These are phyloP conservation scores for Schizothecium vesticola DNA, from an alignment of 495 filamentous ascomycete genomes.

Conservation along the genomic window DNA sequence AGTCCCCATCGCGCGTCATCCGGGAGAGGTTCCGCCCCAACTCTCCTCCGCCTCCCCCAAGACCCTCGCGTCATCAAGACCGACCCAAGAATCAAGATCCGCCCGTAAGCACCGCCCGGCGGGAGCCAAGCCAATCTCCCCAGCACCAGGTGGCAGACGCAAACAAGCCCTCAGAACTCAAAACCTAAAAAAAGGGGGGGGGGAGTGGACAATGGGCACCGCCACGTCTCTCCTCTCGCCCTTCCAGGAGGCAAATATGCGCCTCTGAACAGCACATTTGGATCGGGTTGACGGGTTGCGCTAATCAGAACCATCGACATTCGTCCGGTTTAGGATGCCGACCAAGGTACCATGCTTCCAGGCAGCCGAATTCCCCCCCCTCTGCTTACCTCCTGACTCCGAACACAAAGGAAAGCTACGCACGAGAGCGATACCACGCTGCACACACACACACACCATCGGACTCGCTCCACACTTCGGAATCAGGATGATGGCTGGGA, in stretches of 20 bases:
- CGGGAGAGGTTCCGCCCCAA: neutral
- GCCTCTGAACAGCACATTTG: neutral
- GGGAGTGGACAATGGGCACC: neutral
- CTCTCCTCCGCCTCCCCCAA: neutral
- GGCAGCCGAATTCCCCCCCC: neutral
- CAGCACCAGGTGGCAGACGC: neutral
- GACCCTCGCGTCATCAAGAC: neutral
- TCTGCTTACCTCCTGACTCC: neutral
- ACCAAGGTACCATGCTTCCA: neutral
- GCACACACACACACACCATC: neutral
- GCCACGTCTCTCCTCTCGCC: neutral
- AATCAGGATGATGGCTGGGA: neutral
- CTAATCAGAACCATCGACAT: neutral
- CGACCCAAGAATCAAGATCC: neutral
- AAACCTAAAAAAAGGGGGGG: neutral
- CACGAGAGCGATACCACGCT: neutral
- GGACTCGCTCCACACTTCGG: neutral
- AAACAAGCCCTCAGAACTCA: neutral
- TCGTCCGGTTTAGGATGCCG: neutral
- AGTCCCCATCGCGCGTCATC: neutral
- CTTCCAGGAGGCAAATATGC: neutral
- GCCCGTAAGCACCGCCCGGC: neutral
- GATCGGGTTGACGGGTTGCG: neutral
- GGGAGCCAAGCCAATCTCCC: neutral
- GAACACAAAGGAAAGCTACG: neutral